A percentile compares a stretch with the other conserved stretches of the same genome.
Conservation (phyloP, 2,329 filamentous ascomycete genomes). For the Lachnellula hyalina region DNA sequence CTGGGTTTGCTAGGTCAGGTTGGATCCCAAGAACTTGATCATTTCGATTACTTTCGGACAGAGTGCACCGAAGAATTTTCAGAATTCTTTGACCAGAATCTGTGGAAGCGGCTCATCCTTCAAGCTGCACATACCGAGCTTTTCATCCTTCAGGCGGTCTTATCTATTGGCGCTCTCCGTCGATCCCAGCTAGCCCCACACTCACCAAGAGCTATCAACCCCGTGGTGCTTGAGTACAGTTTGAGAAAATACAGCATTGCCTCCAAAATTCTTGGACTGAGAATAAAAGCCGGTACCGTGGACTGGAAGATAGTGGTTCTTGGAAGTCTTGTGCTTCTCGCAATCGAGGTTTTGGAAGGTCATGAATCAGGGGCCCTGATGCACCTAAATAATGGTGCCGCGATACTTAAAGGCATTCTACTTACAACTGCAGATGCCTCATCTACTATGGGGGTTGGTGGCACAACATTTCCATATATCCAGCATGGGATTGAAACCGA, state of each 20-base stretch:
- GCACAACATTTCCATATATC: background rate
- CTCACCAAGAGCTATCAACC: background rate
- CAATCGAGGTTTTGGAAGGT: slow-evolving; percentile 12
- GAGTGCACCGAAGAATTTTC: slow-evolving; percentile 7
- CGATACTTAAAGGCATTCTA: slow-evolving; percentile 3
- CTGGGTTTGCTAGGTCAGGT: background rate
- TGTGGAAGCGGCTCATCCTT: slow-evolving; percentile 9
- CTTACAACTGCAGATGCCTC: background rate
- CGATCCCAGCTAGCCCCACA: slow-evolving; percentile 22
- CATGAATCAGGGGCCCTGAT: slow-evolving; percentile 4
- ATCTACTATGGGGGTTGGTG: background rate
- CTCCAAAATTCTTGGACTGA: slow-evolving; percentile 9
- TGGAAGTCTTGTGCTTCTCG: slow-evolving; percentile 10
- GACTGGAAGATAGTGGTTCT: slow-evolving; percentile 7
- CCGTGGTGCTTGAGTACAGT: slow-evolving; percentile 29
- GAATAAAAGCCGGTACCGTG: background rate
- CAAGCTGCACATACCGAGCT: slow-evolving; percentile 7
- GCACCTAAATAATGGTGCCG: slow-evolving; percentile 5
- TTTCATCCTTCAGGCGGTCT: slow-evolving; percentile 8
- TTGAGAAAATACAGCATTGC: slow-evolving; percentile 19
- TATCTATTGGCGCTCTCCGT: slow-evolving; percentile 7
- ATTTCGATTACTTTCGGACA: slow-evolving; percentile 11
- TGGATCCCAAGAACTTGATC: background rate
- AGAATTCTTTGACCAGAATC: background rate
- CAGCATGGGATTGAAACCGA: background rate